phyloP scores from a whole-genome alignment of 208 protist genomes.

The Wallacemonas sp. region DNA sequence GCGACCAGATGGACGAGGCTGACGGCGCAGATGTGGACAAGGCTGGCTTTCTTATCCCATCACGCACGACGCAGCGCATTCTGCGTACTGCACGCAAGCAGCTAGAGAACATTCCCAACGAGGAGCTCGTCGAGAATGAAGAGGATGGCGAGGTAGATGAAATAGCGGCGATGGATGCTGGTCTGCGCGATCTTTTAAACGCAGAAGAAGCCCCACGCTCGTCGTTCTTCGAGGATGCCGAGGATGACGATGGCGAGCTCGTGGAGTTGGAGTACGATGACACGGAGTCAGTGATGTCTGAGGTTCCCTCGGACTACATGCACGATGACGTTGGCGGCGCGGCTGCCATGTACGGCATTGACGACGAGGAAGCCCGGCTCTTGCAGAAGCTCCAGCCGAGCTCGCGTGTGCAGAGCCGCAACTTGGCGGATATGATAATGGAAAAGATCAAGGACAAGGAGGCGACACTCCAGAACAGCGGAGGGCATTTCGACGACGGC shows the following conservation, averaged over 20 bases:
- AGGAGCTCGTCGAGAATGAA: constrained; percentile 31
- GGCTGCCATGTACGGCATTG: constrained; percentile 79
- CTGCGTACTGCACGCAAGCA: constrained; percentile 74
- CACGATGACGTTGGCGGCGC: constrained; percentile 42
- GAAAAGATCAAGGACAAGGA: constrained; percentile 91
- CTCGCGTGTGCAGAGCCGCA: constrained; percentile 85
- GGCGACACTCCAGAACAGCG: constrained; percentile 22
- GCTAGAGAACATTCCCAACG: constrained; percentile 55
- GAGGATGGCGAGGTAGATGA: constrained; percentile 30
- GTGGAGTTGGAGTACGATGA: constrained; percentile 81
- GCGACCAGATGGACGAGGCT: constrained; percentile 21
- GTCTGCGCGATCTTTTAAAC: constrained; percentile 12
- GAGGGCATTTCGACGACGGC: constrained; percentile 10
- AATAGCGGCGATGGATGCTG: constrained; percentile 4
- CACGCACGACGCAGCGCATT: constrained; percentile 74
- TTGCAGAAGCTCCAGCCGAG: constrained; percentile 87
- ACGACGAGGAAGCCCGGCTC: constrained; percentile 87
- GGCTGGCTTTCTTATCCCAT: constrained; percentile 70
- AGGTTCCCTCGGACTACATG: constrained; percentile 72
- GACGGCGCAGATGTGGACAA: constrained; percentile 33
- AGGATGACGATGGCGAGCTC: constrained; percentile 54
- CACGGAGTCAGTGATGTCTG: constrained; percentile 73
- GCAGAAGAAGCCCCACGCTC: constrained; percentile 2
- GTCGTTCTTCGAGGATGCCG: constrained; percentile 18
- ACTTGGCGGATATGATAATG: constrained; percentile 91